Percentiles rank a stretch among this genome's conserved stretches.
Evolutionary conservation across 768 basidiomycete species (phyloP).

Genomic region (Lepiota subincarnata): DNA sequence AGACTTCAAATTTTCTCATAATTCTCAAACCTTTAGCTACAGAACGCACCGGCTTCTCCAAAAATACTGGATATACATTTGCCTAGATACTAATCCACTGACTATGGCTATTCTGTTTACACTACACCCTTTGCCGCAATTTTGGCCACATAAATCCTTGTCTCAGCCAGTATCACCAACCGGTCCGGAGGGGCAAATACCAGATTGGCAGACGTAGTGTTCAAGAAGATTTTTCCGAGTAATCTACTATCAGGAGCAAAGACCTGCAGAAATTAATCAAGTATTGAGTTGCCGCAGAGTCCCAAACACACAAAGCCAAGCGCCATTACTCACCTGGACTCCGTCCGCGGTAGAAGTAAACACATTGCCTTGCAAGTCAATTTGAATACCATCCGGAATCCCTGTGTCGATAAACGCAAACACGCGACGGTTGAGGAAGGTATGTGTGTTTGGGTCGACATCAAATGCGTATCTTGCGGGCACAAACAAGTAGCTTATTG

Average conservation of each 20-base stretch:
- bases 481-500: no score
- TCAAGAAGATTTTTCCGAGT: slow-evolving; percentile 63
- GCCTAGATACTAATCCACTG: no score
- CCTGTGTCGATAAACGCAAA: slow-evolving; percentile 68
- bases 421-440: slow-evolving; percentile 54
- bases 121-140: slow-evolving; percentile 33
- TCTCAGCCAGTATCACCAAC: slow-evolving; percentile 45
- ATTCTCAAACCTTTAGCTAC: no score
- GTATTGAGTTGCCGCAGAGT: neutral
- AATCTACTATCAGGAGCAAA: slow-evolving; percentile 41
- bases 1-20: no score
- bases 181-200: slow-evolving; percentile 40
- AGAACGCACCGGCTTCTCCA: no score
- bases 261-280: neutral
- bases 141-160: slow-evolving; percentile 39
- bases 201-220: slow-evolving; percentile 39
- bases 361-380: slow-evolving; percentile 62
- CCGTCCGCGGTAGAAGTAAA: slow-evolving; percentile 54
- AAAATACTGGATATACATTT: no score
- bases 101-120: neutral
- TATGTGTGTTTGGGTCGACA: slow-evolving; percentile 39
- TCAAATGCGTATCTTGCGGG: slow-evolving; percentile 51
- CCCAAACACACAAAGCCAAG: neutral
- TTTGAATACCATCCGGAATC: slow-evolving; percentile 62
- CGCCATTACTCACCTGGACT: slow-evolving; percentile 40